A percentile compares a stretch with the other conserved stretches of the same genome.
phyloP scores from a whole-genome alignment of 2,329 filamentous ascomycete genomes.

The Eurotiales sp. region DNA sequence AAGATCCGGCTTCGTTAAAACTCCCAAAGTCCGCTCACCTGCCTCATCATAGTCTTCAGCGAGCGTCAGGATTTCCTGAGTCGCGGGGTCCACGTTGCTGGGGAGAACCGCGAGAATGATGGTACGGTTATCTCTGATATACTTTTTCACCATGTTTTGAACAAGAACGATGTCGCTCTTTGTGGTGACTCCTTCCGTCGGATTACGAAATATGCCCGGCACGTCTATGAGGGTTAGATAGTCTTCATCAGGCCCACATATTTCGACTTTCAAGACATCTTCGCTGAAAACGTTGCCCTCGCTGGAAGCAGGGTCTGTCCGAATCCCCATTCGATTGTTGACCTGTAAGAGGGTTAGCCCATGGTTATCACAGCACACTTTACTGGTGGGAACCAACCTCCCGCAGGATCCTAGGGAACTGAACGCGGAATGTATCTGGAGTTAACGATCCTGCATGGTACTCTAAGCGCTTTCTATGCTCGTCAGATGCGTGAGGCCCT shows the following conservation, averaged over 20 bases:
- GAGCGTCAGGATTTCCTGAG: conserved; percentile 40
- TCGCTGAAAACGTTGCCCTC: conserved; percentile 8
- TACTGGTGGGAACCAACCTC: conserved; percentile 14
- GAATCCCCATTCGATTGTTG: conserved; percentile 7
- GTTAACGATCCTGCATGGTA: conserved; percentile 3
- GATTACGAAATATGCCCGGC: conserved; percentile 43
- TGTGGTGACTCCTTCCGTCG: conserved; percentile 31
- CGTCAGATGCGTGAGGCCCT: conserved; percentile 20
- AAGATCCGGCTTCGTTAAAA: conserved; percentile 48
- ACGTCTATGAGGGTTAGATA: conserved; percentile 45
- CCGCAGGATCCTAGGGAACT: background rate
- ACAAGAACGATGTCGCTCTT: conserved; percentile 38
- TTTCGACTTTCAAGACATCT: conserved; percentile 41
- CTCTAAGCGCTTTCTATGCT: conserved; percentile 4
- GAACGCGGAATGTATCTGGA: conserved; percentile 1
- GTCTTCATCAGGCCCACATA: conserved; percentile 38
- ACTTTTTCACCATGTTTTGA: conserved; percentile 36
- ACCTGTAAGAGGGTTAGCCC: conserved; percentile 2
- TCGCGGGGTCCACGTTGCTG: conserved; percentile 39
- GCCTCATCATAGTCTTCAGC: conserved; percentile 29
- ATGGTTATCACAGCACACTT: background rate
- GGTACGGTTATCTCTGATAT: conserved; percentile 19
- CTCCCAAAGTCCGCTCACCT: conserved; percentile 36
- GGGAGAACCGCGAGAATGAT: conserved; percentile 38
- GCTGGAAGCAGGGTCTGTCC: conserved; percentile 3